Conservation (phyloP, 1,284 basidiomycete species). For the Fomitiporia mediterranea region DNA sequence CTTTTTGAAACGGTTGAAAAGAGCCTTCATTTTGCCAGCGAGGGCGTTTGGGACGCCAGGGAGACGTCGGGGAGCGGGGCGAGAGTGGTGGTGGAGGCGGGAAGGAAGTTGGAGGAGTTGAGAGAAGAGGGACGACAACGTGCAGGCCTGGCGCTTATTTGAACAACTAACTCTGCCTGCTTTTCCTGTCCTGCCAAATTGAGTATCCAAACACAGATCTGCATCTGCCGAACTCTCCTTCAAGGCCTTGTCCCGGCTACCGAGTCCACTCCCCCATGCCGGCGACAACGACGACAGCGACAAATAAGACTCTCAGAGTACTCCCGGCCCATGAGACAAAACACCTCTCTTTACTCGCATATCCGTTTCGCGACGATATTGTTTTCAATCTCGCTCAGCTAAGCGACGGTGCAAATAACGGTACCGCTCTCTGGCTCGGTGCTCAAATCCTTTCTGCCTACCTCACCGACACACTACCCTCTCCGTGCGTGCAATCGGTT, state of each 20-base stretch:
- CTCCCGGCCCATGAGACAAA: constrained; percentile 66
- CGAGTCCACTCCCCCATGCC: not conserved
- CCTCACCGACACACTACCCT: constrained; percentile 37
- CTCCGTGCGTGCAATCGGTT: constrained; percentile 25
- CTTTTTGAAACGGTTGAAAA: constrained; percentile 66
- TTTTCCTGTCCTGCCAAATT: too few relatives aligned
- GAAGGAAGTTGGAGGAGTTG: constrained; percentile 8
- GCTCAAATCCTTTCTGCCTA: constrained; percentile 71
- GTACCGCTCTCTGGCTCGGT: constrained; percentile 86
- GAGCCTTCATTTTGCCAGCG: constrained; percentile 59
- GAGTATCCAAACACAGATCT: not conserved
- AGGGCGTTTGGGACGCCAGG: constrained; percentile 14
- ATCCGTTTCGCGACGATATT: constrained; percentile 38
- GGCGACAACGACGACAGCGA: not conserved
- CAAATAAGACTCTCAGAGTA: not conserved
- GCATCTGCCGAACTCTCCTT: not conserved
- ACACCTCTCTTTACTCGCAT: constrained; percentile 49
- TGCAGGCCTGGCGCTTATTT: not conserved
- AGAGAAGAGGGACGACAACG: constrained; percentile 9
- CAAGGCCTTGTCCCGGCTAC: not conserved
- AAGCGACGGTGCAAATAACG: constrained; percentile 63
- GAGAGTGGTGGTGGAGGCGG: not conserved
- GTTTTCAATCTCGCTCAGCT: constrained; percentile 49
- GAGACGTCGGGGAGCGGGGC: not conserved
- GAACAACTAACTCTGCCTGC: too few relatives aligned